Base-by-base conservation (phyloP, 2,329 filamentous ascomycete genomes). In the Chrysoporthe puriensis region DNA sequence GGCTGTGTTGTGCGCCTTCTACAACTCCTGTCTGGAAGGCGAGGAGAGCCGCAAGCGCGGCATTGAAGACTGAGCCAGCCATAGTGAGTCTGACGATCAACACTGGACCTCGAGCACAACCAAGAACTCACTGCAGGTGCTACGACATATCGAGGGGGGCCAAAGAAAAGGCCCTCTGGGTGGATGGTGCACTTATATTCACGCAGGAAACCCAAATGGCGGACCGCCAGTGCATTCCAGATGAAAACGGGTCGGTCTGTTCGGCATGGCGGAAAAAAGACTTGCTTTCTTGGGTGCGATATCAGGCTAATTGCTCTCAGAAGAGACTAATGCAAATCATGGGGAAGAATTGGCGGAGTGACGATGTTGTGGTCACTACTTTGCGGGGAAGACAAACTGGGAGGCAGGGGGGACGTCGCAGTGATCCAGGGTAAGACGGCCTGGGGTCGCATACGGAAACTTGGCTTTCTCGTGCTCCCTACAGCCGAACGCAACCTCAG, bases 11-110 rank as follows among this genome's bases (percentile, higher is more conserved):
- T 14, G 64, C 65, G 13, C 61, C 40, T 34, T 66, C 50, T n/a
- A 44, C 68, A 4, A 65, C 60, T 62, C 62, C 64, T 44, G 65
- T 21, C 44, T 64, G 65, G 43, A 69, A 54, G 48, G 66, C n/a
- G 3, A 67, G 36, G 36, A 67, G 57, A 44, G 59, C 62, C 62
- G 68, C 68, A 21, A 69, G 43, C 18, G 62, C 65, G n/a, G 60
- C 44, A 44, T 60, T 59, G 57, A 63, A 56, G 3, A 65, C 21
- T 18, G 40, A 63, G 44, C 42, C n/a, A 48, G 43, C 58, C 68
- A 69, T 69, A 14, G 44, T 36, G 36, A 26, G 48, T 54, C 42
- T 48, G 36, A 11, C n/a, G 32, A 26, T 46, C 62, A 63, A 62
- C 65, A 62, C 61, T 43, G 46, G 21, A 48, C 59, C 40, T 46